phyloP scores from a whole-genome alignment of 345 rosid genomes.

The Brassica nigra region DNA sequence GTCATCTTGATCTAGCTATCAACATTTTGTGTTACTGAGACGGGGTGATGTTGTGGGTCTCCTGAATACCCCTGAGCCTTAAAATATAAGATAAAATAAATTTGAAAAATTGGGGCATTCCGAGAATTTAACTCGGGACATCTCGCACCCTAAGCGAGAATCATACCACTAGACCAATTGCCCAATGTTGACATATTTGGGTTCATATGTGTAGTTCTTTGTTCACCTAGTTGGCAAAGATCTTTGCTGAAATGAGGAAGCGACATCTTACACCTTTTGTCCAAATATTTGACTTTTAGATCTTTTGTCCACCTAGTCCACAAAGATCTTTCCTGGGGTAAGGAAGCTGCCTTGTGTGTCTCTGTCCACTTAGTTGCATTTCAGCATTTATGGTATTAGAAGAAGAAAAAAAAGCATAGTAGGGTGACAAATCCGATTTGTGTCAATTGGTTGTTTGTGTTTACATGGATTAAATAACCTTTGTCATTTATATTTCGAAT shows the following conservation, averaged over 20 bases:
- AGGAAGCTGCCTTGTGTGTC: neutral
- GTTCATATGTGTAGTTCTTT: neutral
- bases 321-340: neutral
- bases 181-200: conserved; percentile 14
- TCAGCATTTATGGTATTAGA: neutral
- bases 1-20: conserved; percentile 7
- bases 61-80: neutral
- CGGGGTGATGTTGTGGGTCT: neutral
- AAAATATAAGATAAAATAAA: neutral
- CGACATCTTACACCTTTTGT: neutral
- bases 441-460: neutral
- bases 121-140: conserved; percentile 54
- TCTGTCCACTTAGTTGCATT: neutral
- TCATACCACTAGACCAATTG: conserved; percentile 76
- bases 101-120: conserved; percentile 10
- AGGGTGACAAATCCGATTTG: neutral
- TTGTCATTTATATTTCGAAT: neutral
- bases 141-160: conserved; percentile 89
- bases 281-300: too few relatives aligned
- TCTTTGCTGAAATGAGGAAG: neutral
- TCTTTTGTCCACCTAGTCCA: neutral
- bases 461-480: neutral
- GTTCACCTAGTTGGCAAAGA: neutral
- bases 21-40: neutral
- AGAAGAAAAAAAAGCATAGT: neutral